phyloP scores from a whole-genome alignment of 257 asterid species.

The Solanum chilense region DNA sequence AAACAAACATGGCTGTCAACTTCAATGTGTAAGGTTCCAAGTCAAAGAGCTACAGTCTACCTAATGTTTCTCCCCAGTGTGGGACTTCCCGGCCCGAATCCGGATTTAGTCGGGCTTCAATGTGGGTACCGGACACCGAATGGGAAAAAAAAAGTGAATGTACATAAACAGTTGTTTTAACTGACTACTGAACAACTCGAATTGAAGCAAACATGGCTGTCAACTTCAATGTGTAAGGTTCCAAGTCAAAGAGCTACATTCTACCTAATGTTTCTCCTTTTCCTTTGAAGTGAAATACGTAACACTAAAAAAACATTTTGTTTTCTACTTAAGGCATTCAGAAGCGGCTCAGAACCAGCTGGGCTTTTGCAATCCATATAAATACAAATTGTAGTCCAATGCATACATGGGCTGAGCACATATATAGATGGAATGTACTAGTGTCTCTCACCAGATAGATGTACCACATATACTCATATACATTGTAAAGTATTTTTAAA shows the following conservation, averaged over 20 bases:
- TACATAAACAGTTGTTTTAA: not conserved
- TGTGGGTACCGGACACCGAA: no score
- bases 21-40: not conserved
- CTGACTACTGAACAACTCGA: not conserved
- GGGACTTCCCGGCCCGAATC: no score
- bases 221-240: not conserved
- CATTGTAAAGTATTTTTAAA: not conserved
- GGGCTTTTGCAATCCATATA: not conserved
- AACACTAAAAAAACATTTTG: not conserved
- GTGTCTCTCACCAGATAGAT: not conserved
- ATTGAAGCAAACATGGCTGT: not conserved
- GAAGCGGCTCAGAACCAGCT: not conserved
- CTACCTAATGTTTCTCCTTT: not conserved
- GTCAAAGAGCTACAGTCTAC: not conserved
- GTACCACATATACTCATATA: not conserved
- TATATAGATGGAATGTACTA: not conserved
- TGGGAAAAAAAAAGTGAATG: no score
- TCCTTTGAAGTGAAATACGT: not conserved
- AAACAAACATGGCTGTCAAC: not conserved
- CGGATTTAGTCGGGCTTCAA: no score
- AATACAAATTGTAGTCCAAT: not conserved
- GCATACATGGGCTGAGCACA: not conserved
- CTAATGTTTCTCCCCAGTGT: not conserved
- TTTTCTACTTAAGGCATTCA: not conserved
- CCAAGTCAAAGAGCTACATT: not conserved